Conservation (phyloP, 2,329 filamentous ascomycete genomes). For the Salinomyces thailandicus region DNA sequence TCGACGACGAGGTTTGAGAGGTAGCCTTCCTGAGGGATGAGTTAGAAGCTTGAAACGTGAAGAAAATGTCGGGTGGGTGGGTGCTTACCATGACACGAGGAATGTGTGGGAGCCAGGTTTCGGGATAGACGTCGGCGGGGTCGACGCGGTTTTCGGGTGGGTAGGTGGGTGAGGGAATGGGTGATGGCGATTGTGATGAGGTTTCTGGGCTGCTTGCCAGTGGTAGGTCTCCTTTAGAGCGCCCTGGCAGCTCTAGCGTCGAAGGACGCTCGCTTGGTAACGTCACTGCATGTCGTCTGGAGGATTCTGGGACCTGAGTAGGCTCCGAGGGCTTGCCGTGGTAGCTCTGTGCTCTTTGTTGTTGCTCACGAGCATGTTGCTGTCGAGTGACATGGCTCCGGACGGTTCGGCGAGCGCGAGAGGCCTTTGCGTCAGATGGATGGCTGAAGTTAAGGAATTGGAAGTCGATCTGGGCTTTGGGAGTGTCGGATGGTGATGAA, state of each 20-base stretch:
- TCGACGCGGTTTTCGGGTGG: slow-evolving; percentile 16
- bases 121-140: slow-evolving; percentile 27
- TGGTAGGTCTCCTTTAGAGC: background rate
- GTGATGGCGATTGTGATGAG: slow-evolving; percentile 12
- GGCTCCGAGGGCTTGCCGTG: slow-evolving; percentile 5
- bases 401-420: slow-evolving; percentile 22
- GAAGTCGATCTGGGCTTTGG: slow-evolving; percentile 21
- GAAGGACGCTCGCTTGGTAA: slow-evolving; percentile 12
- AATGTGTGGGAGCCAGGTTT: slow-evolving; percentile 28
- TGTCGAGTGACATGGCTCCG: slow-evolving; percentile 27
- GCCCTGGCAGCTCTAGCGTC: slow-evolving; percentile 7
- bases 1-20: slow-evolving; percentile 30
- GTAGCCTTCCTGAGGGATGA: slow-evolving; percentile 22
- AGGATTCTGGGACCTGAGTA: background rate
- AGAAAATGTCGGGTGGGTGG: no score
- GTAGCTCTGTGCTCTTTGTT: slow-evolving; percentile 13
- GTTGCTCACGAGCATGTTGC: slow-evolving; percentile 21
- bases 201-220: slow-evolving; percentile 18
- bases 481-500: slow-evolving; percentile 10
- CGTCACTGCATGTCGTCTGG: background rate
- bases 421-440: slow-evolving; percentile 25
- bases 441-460: slow-evolving; percentile 28
- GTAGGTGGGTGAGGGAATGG: slow-evolving; percentile 13
- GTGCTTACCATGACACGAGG: slow-evolving; percentile 22
- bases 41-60: background rate